Evolutionary conservation across 2,329 filamentous ascomycete species (phyloP).

Genomic region (Pseudogymnoascus sp.): DNA sequence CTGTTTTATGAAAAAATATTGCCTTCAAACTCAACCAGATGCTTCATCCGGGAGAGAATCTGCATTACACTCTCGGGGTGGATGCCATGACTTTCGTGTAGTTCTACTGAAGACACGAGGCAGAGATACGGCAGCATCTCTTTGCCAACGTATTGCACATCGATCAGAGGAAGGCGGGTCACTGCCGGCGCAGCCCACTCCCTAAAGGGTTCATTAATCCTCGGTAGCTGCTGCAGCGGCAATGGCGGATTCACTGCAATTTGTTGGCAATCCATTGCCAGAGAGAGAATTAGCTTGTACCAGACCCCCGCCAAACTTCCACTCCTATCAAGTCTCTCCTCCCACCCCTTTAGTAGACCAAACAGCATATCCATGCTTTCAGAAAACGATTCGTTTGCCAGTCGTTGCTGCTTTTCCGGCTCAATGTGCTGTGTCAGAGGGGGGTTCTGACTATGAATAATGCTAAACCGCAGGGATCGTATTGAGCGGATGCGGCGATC

Average conservation of each 20-base stretch:
- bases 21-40: background rate
- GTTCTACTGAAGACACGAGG: background rate
- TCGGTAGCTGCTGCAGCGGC: too few relatives aligned
- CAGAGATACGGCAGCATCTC: background rate
- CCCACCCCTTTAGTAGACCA: background rate
- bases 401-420: background rate
- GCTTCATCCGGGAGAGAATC: background rate
- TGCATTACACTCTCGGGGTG: background rate
- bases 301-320: background rate
- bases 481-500: background rate
- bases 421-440: background rate
- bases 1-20: background rate
- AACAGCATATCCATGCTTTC: background rate
- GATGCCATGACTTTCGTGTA: background rate
- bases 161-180: background rate
- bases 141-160: background rate
- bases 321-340: background rate
- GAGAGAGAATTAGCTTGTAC: background rate
- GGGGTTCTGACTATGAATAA: too few relatives aligned
- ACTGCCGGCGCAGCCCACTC: too few relatives aligned
- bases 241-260: too few relatives aligned
- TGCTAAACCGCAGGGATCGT: background rate
- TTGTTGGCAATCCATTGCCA: background rate
- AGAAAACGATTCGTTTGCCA: background rate
- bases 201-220: too few relatives aligned